Conservation (phyloP, 169 alveolate genomes). For the Cyclospora cayetanensis region DNA sequence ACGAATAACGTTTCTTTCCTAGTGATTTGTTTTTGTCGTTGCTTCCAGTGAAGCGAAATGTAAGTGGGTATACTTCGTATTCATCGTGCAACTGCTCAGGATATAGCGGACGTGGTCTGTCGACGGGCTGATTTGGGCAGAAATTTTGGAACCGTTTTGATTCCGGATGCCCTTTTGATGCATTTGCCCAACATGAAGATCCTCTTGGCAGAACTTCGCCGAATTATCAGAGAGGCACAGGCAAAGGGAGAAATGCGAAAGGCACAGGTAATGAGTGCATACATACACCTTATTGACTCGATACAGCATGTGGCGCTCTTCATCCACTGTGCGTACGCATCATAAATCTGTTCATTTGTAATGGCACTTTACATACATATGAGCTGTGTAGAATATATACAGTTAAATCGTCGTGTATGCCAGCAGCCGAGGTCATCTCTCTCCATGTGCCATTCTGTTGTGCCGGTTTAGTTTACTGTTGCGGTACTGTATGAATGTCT, state of each 20-base stretch:
- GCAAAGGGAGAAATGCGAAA: slow-evolving; percentile 60
- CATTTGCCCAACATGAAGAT: slow-evolving; percentile 92
- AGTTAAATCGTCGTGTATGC: too few species aligned
- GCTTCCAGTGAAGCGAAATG: not conserved
- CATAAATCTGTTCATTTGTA: too few species aligned
- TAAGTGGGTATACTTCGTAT: not conserved
- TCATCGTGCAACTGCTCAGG: slow-evolving; percentile 75
- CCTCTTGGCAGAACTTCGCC: slow-evolving; percentile 75
- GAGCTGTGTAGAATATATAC: too few species aligned
- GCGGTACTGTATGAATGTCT: too few species aligned
- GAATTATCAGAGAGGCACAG: slow-evolving; percentile 66
- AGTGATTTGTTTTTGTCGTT: not conserved
- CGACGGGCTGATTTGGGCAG: slow-evolving; percentile 94
- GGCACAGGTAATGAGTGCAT: slow-evolving; percentile 64
- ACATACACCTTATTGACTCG: too few species aligned
- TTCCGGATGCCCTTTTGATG: slow-evolving; percentile 97
- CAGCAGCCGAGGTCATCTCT: too few species aligned
- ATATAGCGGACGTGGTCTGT: slow-evolving; percentile 95
- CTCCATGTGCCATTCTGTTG: too few species aligned
- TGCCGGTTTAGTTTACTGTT: too few species aligned
- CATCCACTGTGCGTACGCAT: too few species aligned
- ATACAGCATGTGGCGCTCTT: too few species aligned
- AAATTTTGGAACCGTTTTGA: slow-evolving; percentile 95
- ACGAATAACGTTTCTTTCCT: not conserved
- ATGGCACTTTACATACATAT: too few species aligned